Conservation (phyloP, 164 flowering plant species). For the grape (Vitis vinifera) region DNA sequence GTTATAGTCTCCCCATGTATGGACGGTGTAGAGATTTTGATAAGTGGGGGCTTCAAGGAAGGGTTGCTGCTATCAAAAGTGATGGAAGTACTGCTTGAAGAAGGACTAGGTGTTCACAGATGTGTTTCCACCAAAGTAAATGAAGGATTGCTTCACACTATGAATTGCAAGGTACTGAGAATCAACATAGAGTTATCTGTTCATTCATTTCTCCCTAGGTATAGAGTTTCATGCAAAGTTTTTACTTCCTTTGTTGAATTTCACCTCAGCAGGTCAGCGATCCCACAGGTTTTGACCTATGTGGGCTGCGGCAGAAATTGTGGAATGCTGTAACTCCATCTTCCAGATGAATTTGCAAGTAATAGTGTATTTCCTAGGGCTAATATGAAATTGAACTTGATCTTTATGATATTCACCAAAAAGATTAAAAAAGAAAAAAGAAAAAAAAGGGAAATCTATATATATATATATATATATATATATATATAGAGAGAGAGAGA, state of each 20-base stretch:
- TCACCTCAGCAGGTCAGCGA: conserved; percentile 7
- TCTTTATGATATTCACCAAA: too few relatives aligned
- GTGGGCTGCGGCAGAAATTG: conserved; percentile 19
- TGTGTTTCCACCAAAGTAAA: conserved; percentile 28
- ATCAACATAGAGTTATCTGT: too few relatives aligned
- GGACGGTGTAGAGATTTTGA: conserved; percentile 23
- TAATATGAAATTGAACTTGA: too few relatives aligned
- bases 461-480: too few relatives aligned
- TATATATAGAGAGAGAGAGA: too few relatives aligned
- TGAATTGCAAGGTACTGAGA: conserved; percentile 26
- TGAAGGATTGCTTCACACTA: conserved; percentile 16
- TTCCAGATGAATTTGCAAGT: too few relatives aligned
- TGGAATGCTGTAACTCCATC: too few relatives aligned
- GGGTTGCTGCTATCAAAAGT: conserved; percentile 23
- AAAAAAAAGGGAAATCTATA: too few relatives aligned
- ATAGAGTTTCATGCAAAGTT: background rate
- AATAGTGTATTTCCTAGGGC: too few relatives aligned
- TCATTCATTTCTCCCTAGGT: background rate
- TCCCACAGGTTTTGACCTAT: conserved; percentile 2
- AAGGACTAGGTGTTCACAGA: conserved; percentile 22
- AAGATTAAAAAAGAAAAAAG: too few relatives aligned
- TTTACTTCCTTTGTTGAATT: background rate
- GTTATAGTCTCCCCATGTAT: conserved; percentile 8
- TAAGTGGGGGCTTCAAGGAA: conserved; percentile 7
- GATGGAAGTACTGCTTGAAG: conserved; percentile 17